Conservation (phyloP, 2,329 filamentous ascomycete species). For the Colletotrichum navitas region DNA sequence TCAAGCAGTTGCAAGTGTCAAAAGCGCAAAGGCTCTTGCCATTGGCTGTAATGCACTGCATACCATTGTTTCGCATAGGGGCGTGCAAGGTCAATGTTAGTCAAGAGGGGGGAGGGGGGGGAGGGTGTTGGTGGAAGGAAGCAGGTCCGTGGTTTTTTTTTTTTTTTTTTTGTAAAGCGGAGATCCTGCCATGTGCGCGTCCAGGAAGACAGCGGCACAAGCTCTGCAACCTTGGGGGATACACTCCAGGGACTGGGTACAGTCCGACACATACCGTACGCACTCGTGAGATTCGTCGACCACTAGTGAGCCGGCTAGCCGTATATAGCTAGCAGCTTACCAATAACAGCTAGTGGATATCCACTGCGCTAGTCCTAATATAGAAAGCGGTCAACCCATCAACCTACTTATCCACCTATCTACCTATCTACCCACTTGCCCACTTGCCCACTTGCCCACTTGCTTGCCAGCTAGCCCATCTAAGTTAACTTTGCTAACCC, state of each 20-base stretch:
- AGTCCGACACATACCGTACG: background rate
- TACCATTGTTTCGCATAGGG: conserved; percentile 36
- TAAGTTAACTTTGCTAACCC: no score
- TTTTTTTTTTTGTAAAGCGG: background rate
- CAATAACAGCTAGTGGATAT: no score
- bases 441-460: no score
- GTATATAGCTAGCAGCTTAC: no score
- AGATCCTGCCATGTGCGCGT: conserved; percentile 38
- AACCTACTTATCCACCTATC: no score
- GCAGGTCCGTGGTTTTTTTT: conserved; percentile 28
- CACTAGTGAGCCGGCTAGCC: no score
- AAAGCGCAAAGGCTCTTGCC: conserved; percentile 24
- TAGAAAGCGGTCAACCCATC: no score
- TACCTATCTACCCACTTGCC: no score
- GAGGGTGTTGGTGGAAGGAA: conserved; percentile 23
- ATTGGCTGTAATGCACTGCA: conserved; percentile 27
- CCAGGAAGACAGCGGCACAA: conserved; percentile 39
- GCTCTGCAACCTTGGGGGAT: conserved; percentile 29
- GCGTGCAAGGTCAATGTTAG: conserved; percentile 32
- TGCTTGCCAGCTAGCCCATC: no score
- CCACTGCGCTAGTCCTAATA: no score
- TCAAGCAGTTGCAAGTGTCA: conserved; percentile 39
- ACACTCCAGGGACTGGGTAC: background rate
- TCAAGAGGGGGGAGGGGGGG: conserved; percentile 20
- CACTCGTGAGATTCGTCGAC: no score